These are phyloP conservation scores for Leccinum fibrillosum DNA, from an alignment of 768 basidiomycete genomes.

Conservation along the genomic window DNA sequence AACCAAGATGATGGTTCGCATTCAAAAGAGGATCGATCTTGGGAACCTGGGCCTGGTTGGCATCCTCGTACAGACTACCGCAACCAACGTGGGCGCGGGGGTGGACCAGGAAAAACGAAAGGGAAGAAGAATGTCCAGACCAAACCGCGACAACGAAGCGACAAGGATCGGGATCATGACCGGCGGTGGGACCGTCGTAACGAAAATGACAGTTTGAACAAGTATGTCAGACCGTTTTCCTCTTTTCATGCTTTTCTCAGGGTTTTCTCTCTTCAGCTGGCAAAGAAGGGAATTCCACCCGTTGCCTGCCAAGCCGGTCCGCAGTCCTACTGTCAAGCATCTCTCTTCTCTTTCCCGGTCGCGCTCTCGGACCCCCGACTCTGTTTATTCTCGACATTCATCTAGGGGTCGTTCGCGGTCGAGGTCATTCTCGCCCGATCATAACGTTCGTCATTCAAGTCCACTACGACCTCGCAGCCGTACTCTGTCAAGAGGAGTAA, in stretches of 20 bases:
- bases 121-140: conserved; percentile 35
- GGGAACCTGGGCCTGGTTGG: conserved; percentile 75
- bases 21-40: conserved; percentile 51
- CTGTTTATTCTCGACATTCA: conserved; percentile 61
- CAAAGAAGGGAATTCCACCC: conserved; percentile 52
- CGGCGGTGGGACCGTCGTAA: conserved; percentile 36
- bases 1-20: conserved; percentile 21
- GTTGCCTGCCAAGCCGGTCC: conserved; percentile 38
- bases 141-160: conserved; percentile 32
- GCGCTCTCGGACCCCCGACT: conserved; percentile 56
- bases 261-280: conserved; percentile 48
- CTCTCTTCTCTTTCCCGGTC: conserved; percentile 47
- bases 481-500: conserved; percentile 46
- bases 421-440: conserved; percentile 54
- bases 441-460: conserved; percentile 54
- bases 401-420: conserved; percentile 66
- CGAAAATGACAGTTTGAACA: conserved; percentile 71
- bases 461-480: conserved; percentile 44
- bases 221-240: conserved; percentile 45
- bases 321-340: conserved; percentile 34
- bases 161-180: conserved; percentile 27
- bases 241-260: conserved; percentile 8
- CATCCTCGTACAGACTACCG: conserved; percentile 45
- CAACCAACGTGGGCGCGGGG: conserved; percentile 37
- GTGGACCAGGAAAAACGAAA: conserved; percentile 34